phyloP scores from a whole-genome alignment of 345 rosid genomes.

The Clarkia xantiana region DNA sequence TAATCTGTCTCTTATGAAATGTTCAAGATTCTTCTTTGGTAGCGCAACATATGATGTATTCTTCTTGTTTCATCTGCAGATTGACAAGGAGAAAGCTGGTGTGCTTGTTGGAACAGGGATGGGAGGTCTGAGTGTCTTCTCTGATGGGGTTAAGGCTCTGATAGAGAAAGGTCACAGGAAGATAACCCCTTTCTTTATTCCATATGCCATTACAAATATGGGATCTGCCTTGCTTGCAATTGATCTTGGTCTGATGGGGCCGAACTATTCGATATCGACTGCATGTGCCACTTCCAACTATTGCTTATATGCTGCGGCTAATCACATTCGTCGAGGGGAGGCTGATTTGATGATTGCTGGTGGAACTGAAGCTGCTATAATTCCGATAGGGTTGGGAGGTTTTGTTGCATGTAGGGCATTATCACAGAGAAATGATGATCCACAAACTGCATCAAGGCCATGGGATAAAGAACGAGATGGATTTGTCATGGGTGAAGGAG shows the following conservation, averaged over 20 bases:
- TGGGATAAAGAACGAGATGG: constrained; percentile 99
- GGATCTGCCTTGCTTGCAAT: constrained; percentile 98
- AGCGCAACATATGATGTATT: too few relatives aligned
- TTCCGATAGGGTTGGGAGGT: constrained; percentile 98
- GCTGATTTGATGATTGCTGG: constrained; percentile 98
- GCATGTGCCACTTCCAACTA: constrained; percentile 97
- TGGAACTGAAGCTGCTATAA: constrained; percentile 79
- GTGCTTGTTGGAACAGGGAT: constrained; percentile 86
- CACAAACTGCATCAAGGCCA: constrained; percentile 91
- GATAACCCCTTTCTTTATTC: constrained; percentile 93
- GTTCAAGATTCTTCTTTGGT: too few relatives aligned
- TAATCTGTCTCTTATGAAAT: too few relatives aligned
- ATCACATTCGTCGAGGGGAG: constrained; percentile 87
- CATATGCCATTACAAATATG: constrained; percentile 96
- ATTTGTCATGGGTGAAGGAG: constrained; percentile 97
- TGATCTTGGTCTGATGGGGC: constrained; percentile 99
- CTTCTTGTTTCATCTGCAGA: too few relatives aligned
- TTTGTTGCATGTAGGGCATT: constrained; percentile 89
- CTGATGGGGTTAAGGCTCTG: constrained; percentile 83
- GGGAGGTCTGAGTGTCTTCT: constrained; percentile 95
- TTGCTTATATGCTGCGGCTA: constrained; percentile 83
- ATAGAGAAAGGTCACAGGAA: constrained; percentile 63
- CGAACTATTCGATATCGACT: constrained; percentile 90
- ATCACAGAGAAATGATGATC: constrained; percentile 75
- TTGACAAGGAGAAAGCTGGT: constrained; percentile 67